These are phyloP conservation scores for Erodium trifolium DNA, from an alignment of 441 rosid genomes.

Conservation along the genomic window DNA sequence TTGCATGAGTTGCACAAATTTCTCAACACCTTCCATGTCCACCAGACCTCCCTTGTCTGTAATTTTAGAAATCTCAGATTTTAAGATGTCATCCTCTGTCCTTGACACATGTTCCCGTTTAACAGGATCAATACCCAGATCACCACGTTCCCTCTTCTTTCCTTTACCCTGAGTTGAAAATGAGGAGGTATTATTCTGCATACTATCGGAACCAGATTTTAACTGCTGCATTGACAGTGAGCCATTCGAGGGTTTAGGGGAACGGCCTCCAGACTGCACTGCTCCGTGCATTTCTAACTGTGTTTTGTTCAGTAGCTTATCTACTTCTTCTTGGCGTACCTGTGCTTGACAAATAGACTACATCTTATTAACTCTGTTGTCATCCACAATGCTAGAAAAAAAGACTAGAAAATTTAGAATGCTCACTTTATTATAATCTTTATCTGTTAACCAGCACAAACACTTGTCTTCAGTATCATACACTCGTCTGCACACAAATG, in stretches of 20 bases:
- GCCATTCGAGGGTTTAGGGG: no score
- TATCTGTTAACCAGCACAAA: constrained; percentile 3
- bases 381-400: no score
- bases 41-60: constrained; percentile 30
- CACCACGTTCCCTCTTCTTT: constrained; percentile 77
- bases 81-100: no score
- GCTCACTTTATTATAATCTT: constrained; percentile 57
- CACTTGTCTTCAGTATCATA: constrained; percentile 44
- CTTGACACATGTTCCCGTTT: no score
- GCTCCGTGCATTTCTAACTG: constrained; percentile 68
- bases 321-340: constrained; percentile 56
- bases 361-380: no score
- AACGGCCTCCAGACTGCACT: constrained; percentile 38
- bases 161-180: constrained; percentile 33
- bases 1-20: constrained; percentile 49
- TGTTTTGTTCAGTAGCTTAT: constrained; percentile 35
- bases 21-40: constrained; percentile 65
- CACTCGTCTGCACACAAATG: constrained; percentile 25
- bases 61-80: no score
- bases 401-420: not conserved
- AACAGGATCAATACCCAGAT: constrained; percentile 24
- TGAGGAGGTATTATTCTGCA: no score
- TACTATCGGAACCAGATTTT: no score
- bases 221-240: no score
- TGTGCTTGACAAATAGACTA: no score